Base-by-base conservation (phyloP, 805 yeast genomes). In the Hyphopichia homilentoma region DNA sequence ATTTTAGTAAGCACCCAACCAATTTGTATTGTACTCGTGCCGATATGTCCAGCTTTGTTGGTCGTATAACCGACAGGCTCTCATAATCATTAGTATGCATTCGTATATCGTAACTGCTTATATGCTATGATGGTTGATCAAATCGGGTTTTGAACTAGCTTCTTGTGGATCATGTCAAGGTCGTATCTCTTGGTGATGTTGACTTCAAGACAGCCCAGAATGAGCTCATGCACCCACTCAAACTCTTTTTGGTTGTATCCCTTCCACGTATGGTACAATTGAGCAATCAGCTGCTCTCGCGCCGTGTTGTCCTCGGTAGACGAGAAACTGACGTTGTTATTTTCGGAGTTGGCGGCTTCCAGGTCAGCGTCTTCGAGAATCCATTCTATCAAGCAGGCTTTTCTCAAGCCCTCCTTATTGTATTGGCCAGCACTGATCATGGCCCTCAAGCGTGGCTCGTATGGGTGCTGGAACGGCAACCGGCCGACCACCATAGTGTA, bases 401-500 rank as follows among this genome's bases (percentile, higher is more conserved):
- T 50, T n/a, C 52, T 43, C 36, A 84, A 55, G 4, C 68, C 61
- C 3, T 53, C 54, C n/a, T 45, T 45, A 44, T 80, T 77, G 54
- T 68, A 84, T 37, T 73, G 73, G 2, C 85, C 90, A 4, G 81
- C 73, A 19, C 78, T 57, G 26, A 89, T 89, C 65, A 78, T 72
- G 8, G 84, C 76, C 25, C 86, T 70, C 39, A 89, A 63, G 40
- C 88, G 65, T 7, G 95, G 95, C 46, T 84, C 88, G 52, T 79
- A 84, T n/a, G 74, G 74, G 51, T 88, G 95, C 38, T 77, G 79
- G 60, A 89, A 89, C 1, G 96, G 96, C 31, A 89, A 56, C 41
- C 70, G 75, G 0, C 94, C 89, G 16, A 77, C 72, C 18, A 80
- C 57, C 75, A 87, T 73, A 1, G 94, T 79, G 54, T 76, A 88